phyloP scores from a whole-genome alignment of 164 flowering plant species.

The Cinnamomum micranthum region DNA sequence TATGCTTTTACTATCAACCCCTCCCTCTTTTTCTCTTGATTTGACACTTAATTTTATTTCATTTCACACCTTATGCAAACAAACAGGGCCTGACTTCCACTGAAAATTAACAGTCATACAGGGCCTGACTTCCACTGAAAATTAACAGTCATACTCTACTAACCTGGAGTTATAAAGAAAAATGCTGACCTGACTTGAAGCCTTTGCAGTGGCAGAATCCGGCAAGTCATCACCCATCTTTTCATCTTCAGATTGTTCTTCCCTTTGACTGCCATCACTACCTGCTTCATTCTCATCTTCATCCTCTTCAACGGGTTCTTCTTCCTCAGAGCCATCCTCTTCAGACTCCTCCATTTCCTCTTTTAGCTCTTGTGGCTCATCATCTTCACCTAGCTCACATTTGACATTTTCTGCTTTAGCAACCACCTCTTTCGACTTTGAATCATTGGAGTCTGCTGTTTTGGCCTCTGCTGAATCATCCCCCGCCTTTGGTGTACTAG shows the following conservation, averaged over 20 bases:
- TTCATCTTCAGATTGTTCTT: constrained; percentile 28
- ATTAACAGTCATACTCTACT: no score
- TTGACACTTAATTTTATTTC: no score
- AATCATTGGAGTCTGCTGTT: background rate
- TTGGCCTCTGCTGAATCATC: constrained; percentile 19
- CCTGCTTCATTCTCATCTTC: constrained; percentile 52
- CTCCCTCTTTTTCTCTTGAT: no score
- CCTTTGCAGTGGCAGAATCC: background rate
- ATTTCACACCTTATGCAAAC: no score
- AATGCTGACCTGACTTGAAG: background rate
- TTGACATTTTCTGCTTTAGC: background rate
- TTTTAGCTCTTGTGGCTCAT: background rate
- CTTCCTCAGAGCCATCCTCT: constrained; percentile 63
- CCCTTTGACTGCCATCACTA: constrained; percentile 28
- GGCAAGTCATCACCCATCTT: background rate
- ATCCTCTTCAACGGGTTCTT: constrained; percentile 56
- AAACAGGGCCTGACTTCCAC: no score
- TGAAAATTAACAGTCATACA: no score
- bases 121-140: no score
- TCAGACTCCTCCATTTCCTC: constrained; percentile 6
- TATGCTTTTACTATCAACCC: no score
- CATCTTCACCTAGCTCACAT: background rate
- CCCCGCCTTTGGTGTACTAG: constrained; percentile 21
- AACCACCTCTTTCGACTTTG: background rate
- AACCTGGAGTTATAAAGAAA: no score